phyloP scores from a whole-genome alignment of 1,284 basidiomycete genomes.

The Fomitopsis schrenkii region DNA sequence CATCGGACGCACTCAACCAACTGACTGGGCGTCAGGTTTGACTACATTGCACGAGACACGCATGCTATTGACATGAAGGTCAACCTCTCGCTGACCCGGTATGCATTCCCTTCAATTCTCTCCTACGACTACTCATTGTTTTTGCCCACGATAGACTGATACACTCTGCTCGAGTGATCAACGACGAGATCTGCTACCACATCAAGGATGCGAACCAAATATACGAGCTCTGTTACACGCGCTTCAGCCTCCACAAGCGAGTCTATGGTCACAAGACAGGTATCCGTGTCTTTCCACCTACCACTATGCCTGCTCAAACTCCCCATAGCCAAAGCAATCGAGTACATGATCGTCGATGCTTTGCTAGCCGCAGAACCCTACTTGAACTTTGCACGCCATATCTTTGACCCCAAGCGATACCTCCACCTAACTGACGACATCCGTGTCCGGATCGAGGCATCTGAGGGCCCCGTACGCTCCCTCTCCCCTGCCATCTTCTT shows the following conservation, averaged over 20 bases:
- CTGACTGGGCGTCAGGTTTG: slow-evolving; percentile 44
- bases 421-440: slow-evolving; percentile 66
- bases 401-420: slow-evolving; percentile 56
- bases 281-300: slow-evolving; percentile 15
- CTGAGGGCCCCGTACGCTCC: slow-evolving; percentile 39
- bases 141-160: slow-evolving; percentile 47
- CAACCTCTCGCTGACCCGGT: slow-evolving; percentile 52
- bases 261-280: slow-evolving; percentile 79
- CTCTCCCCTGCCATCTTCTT: background rate
- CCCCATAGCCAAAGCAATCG: slow-evolving; percentile 58
- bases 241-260: slow-evolving; percentile 72
- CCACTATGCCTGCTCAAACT: background rate
- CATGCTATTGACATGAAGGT: slow-evolving; percentile 64
- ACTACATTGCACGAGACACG: slow-evolving; percentile 73
- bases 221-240: slow-evolving; percentile 65
- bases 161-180: slow-evolving; percentile 66
- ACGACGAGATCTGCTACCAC: slow-evolving; percentile 70
- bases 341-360: slow-evolving; percentile 76
- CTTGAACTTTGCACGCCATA: slow-evolving; percentile 52
- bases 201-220: slow-evolving; percentile 76
- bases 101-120: slow-evolving; percentile 4
- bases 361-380: slow-evolving; percentile 59
- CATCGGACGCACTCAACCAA: background rate
- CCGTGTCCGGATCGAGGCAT: slow-evolving; percentile 52
- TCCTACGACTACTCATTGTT: background rate